Evolutionary conservation across 805 yeast species (phyloP).

Genomic region (Metschnikowia henanensis): DNA sequence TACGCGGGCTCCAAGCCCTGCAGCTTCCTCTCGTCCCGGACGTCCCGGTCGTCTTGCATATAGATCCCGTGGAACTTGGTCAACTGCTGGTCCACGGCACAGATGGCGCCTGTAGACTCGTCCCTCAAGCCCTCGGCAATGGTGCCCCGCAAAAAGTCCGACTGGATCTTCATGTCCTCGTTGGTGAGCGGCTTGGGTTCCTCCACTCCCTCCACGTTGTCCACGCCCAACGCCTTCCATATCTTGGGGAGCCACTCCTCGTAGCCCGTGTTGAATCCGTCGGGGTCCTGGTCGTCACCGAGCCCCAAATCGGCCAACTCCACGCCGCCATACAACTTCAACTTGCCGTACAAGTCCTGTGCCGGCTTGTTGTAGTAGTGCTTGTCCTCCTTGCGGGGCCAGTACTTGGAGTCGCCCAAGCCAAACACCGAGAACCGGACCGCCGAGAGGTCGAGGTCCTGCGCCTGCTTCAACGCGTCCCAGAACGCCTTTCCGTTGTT

Average conservation of each 20-base stretch:
- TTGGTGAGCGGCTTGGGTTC: conserved; percentile 92
- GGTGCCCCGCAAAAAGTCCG: conserved; percentile 89
- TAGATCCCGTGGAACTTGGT: conserved; percentile 98
- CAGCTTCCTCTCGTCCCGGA: conserved; percentile 88
- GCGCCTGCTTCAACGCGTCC: conserved; percentile 65
- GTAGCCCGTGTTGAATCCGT: conserved; percentile 92
- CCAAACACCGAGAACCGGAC: conserved; percentile 67
- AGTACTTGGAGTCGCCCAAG: conserved; percentile 81
- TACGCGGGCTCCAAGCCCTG: conserved; percentile 95
- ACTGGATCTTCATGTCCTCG: conserved; percentile 90
- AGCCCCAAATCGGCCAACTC: conserved; percentile 74
- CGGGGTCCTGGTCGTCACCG: conserved; percentile 98
- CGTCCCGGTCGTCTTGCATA: conserved; percentile 98
- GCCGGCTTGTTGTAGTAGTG: conserved; percentile 94
- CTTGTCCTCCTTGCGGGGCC: conserved; percentile 97
- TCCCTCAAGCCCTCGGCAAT: conserved; percentile 85
- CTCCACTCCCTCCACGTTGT: conserved; percentile 73
- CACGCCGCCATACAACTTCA: conserved; percentile 71
- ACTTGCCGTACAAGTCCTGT: conserved; percentile 64
- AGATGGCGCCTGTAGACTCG: conserved; percentile 84
- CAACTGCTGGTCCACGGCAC: conserved; percentile 88
- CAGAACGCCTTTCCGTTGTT: conserved; percentile 77
- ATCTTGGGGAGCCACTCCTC: conserved; percentile 79
- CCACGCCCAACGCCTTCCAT: conserved; percentile 91
- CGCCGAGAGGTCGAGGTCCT: conserved; percentile 61